A percentile compares a stretch with the other conserved stretches of the same genome.
Evolutionary conservation across 139 green algal species (phyloP).

Genomic region (Spirogloea muscicola): DNA sequence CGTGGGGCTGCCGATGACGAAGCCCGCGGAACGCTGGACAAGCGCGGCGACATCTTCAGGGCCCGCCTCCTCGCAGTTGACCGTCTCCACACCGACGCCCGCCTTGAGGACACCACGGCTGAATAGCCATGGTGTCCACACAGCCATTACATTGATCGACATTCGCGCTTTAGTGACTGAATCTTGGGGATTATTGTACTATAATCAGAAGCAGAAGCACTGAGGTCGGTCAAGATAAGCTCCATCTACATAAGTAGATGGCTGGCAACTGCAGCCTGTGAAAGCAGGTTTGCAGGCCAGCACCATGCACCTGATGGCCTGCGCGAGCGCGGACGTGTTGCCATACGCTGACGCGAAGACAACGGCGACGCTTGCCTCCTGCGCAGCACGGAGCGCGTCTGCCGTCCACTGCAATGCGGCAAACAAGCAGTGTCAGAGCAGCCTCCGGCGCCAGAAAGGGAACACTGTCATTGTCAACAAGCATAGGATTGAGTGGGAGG

Average conservation of each 20-base stretch:
- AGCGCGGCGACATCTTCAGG: slow-evolving; percentile 60
- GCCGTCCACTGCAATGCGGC: slow-evolving; percentile 53
- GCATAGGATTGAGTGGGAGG: too few species aligned
- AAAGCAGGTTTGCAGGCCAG: not conserved
- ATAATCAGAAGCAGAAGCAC: not conserved
- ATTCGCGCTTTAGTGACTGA: too few species aligned
- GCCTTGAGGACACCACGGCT: slow-evolving; percentile 74
- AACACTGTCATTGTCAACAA: too few species aligned
- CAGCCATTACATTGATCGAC: too few species aligned
- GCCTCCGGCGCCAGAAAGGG: too few species aligned
- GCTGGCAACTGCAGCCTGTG: too few species aligned
- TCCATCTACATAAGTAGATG: too few species aligned
- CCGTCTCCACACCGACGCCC: slow-evolving; percentile 79
- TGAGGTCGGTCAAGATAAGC: too few species aligned
- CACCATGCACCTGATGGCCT: slow-evolving; percentile 63
- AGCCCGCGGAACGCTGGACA: slow-evolving; percentile 66
- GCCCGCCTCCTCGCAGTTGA: slow-evolving; percentile 81
- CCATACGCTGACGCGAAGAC: slow-evolving; percentile 93
- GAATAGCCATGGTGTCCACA: too few species aligned
- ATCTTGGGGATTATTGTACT: too few species aligned
- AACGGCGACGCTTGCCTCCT: slow-evolving; percentile 61
- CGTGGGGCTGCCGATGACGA: slow-evolving; percentile 88
- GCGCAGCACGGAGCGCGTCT: slow-evolving; percentile 46
- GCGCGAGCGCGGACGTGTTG: slow-evolving; percentile 88
- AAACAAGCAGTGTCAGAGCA: too few species aligned